Evolutionary conservation across 164 flowering plant genomes (phyloP).

Genomic region (Amborella trichopoda): DNA sequence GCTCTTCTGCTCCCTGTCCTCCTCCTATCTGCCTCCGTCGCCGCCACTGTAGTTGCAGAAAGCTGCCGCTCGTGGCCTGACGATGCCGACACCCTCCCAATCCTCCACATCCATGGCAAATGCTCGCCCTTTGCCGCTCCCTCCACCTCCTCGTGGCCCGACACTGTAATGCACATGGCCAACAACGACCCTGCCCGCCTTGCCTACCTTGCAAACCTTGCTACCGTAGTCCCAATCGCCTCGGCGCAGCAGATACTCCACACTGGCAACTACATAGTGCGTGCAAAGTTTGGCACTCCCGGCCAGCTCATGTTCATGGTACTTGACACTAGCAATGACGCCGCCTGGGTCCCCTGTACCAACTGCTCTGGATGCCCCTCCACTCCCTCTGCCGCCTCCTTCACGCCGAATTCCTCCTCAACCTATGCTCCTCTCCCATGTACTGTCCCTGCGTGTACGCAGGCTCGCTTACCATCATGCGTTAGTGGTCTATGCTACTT

Average conservation of each 20-base stretch:
- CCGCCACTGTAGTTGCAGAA: conserved; percentile 30
- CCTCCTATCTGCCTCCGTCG: conserved; percentile 11
- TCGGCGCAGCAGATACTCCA: conserved; percentile 26
- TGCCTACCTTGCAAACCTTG: conserved; percentile 39
- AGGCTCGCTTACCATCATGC: conserved; percentile 58
- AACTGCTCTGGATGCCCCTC: conserved; percentile 57
- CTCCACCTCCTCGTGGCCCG: conserved; percentile 28
- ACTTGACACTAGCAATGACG: conserved; percentile 72
- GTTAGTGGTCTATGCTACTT: conserved; percentile 38
- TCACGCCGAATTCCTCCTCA: conserved; percentile 41
- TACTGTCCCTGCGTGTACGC: conserved; percentile 46
- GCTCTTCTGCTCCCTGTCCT: conserved; percentile 18
- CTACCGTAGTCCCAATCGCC: too few species aligned
- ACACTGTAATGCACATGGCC: conserved; percentile 65
- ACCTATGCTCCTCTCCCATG: conserved; percentile 42
- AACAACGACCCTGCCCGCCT: conserved; percentile 53
- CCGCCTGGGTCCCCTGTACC: conserved; percentile 65
- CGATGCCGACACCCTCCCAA: conserved; percentile 36
- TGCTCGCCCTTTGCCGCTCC: conserved; percentile 70
- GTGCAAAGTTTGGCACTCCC: conserved; percentile 72
- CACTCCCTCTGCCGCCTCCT: conserved; percentile 19
- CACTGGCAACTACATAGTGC: conserved; percentile 61
- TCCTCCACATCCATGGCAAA: conserved; percentile 59
- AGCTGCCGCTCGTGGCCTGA: conserved; percentile 16
- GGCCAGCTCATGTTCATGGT: conserved; percentile 85